These are phyloP conservation scores for Didymosphaeria variabile DNA, from an alignment of 2,329 filamentous ascomycete species.

Conservation along the genomic window DNA sequence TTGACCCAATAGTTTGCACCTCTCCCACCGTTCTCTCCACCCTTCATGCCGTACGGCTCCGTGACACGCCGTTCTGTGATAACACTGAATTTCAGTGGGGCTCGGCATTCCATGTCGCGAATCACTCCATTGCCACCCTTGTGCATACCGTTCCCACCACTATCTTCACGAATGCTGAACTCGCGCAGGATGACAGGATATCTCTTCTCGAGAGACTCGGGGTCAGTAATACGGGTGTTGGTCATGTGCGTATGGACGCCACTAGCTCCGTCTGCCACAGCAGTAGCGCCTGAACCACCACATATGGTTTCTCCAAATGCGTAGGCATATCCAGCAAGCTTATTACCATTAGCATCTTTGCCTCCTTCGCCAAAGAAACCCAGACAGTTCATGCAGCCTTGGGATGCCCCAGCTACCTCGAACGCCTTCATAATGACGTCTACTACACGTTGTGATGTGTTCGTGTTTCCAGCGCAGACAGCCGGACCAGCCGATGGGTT, in stretches of 20 bases:
- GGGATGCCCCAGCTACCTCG: constrained; percentile 38
- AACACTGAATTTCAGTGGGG: constrained; percentile 38
- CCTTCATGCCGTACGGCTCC: constrained; percentile 45
- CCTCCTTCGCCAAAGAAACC: constrained; percentile 43
- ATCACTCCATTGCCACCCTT: constrained; percentile 44
- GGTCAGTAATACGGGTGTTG: constrained; percentile 50
- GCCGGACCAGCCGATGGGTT: constrained; percentile 38
- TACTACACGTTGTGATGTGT: constrained; percentile 43
- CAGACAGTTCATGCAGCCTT: constrained; percentile 38
- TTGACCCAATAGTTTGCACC: constrained; percentile 22
- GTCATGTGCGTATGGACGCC: constrained; percentile 50
- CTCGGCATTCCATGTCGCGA: constrained; percentile 42
- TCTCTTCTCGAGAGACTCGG: constrained; percentile 46
- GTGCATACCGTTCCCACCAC: constrained; percentile 39
- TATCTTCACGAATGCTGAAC: constrained; percentile 42
- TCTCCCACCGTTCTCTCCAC: constrained; percentile 42
- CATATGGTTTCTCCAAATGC: constrained; percentile 49
- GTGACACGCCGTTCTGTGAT: constrained; percentile 43
- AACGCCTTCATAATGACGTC: constrained; percentile 46
- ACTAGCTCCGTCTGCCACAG: constrained; percentile 40
- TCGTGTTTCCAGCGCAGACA: constrained; percentile 40
- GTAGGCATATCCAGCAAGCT: constrained; percentile 28
- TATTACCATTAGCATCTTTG: constrained; percentile 27
- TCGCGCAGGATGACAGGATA: constrained; percentile 46
- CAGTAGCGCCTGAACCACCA: constrained; percentile 47